Conservation (phyloP, 2,329 filamentous ascomycete genomes). For the Arthrobotrys musiformis region DNA sequence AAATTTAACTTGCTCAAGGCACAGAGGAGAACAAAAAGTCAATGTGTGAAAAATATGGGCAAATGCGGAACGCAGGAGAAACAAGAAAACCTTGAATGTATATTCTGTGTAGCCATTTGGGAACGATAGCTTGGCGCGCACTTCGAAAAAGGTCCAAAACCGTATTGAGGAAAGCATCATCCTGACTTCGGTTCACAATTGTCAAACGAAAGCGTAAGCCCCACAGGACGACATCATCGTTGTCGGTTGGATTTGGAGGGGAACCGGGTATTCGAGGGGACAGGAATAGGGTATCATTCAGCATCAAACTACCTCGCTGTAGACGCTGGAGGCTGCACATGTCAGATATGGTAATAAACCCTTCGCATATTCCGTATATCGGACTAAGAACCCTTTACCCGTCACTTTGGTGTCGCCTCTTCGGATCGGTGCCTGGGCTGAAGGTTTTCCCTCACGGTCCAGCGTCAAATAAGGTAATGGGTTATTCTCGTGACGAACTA, state of each 20-base stretch:
- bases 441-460: constrained; percentile 22
- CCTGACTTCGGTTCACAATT: constrained; percentile 1
- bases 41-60: not conserved
- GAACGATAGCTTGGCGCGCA: not conserved
- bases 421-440: constrained; percentile 47
- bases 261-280: constrained; percentile 8
- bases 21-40: not conserved
- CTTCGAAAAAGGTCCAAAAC: not conserved
- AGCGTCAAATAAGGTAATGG: constrained; percentile 22
- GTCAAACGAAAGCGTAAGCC: constrained; percentile 34
- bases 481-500: constrained; percentile 35
- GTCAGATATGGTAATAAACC: constrained; percentile 5
- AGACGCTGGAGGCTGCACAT: constrained; percentile 27
- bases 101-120: constrained; percentile 32
- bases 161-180: not conserved
- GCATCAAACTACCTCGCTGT: constrained; percentile 4
- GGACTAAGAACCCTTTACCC: constrained; percentile 7
- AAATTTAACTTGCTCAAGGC: constrained; percentile 6
- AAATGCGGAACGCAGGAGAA: constrained; percentile 11
- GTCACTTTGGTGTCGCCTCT: constrained; percentile 40
- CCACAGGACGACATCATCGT: constrained; percentile 11
- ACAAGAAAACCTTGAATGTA: not conserved
- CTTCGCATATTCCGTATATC: constrained; percentile 25
- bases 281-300: constrained; percentile 4
- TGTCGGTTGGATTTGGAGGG: not conserved